Evolutionary conservation across 2,329 filamentous ascomycete species (phyloP).

Genomic region (Pezicula carpinea): DNA sequence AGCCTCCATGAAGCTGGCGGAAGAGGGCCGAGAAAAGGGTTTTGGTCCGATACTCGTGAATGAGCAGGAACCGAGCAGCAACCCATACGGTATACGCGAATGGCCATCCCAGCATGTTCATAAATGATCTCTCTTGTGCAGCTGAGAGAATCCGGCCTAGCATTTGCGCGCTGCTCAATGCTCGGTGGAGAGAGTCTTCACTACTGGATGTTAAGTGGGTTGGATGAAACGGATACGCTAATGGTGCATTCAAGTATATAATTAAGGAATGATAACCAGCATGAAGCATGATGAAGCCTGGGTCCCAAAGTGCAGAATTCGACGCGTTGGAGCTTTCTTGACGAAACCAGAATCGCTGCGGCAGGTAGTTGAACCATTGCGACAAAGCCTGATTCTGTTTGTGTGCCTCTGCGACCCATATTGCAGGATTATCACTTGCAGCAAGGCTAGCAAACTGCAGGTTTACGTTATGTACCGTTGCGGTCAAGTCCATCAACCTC

Average conservation of each 20-base stretch:
- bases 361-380: neutral
- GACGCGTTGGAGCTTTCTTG: neutral
- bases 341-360: neutral
- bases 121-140: neutral
- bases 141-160: neutral
- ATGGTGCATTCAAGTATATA: neutral
- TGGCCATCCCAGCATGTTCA: neutral
- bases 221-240: neutral
- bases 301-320: neutral
- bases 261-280: neutral
- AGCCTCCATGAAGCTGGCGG: neutral
- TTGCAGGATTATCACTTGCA: neutral
- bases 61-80: neutral
- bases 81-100: neutral
- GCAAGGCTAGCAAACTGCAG: neutral
- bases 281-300: neutral
- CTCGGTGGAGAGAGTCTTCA: neutral
- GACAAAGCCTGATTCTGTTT: neutral
- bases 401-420: neutral
- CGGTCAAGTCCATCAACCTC: neutral
- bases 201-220: neutral
- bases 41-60: neutral
- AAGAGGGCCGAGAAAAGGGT: neutral
- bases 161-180: neutral
- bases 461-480: neutral